Evolutionary conservation across 495 filamentous ascomycete genomes (phyloP).

Genomic region (Polyplosphaeria fusca): DNA sequence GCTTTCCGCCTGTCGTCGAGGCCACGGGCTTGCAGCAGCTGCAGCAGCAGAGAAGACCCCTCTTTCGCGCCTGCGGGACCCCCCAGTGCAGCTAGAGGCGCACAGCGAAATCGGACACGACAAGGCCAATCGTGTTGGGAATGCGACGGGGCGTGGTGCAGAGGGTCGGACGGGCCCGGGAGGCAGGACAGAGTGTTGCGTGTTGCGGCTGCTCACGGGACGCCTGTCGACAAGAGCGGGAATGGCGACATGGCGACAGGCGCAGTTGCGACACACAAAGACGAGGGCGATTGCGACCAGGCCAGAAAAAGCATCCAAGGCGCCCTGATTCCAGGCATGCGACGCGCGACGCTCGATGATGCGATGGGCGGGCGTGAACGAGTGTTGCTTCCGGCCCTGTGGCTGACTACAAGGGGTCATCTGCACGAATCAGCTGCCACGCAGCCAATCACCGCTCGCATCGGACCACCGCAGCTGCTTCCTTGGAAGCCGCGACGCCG

Average conservation of each 20-base stretch:
- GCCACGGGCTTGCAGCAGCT: background rate
- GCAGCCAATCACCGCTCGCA: background rate
- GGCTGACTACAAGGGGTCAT: background rate
- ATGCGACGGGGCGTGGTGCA: slow-evolving; percentile 18
- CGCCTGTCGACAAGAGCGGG: too few relatives aligned
- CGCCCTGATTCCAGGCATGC: background rate
- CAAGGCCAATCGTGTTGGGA: slow-evolving; percentile 24
- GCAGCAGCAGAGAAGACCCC: background rate
- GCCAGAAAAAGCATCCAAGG: background rate
- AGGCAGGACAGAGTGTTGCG: too few relatives aligned
- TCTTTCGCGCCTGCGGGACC: background rate
- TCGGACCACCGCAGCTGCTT: background rate
- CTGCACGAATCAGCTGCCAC: background rate
- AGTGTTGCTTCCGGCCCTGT: background rate
- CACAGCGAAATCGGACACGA: slow-evolving; percentile 23
- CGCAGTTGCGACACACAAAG: slow-evolving; percentile 7
- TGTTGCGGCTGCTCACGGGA: too few relatives aligned
- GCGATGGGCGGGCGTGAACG: too few relatives aligned
- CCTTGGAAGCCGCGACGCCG: background rate
- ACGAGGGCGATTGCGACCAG: background rate
- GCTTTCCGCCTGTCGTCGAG: background rate
- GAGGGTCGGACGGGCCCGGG: slow-evolving; percentile 19
- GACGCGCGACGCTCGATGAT: background rate
- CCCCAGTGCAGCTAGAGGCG: background rate
- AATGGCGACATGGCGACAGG: too few relatives aligned